A percentile compares a stretch with the other conserved stretches of the same genome.
Evolutionary conservation across 202 grass and related monocot species (phyloP).

Genomic region (Panicum hallii): DNA sequence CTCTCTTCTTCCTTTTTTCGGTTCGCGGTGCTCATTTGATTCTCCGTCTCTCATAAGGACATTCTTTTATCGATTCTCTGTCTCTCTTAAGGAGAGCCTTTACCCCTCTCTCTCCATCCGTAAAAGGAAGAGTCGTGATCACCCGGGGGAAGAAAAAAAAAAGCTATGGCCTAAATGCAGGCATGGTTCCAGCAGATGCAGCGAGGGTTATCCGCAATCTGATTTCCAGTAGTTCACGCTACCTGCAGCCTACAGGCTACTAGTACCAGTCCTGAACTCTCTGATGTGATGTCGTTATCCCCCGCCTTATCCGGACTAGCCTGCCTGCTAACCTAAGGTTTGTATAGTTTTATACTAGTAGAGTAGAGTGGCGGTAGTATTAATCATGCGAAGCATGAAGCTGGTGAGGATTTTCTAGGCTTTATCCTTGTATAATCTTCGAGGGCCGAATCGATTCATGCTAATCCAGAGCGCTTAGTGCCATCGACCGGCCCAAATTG

Average conservation of each 20-base stretch:
- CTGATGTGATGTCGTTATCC: neutral
- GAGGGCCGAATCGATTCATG: conserved; percentile 8
- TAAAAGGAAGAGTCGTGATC: conserved; percentile 21
- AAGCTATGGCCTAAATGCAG: neutral
- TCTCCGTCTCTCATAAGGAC: neutral
- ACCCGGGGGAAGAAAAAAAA: neutral
- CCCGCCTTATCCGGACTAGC: neutral
- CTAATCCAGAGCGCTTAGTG: conserved; percentile 42
- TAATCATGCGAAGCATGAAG: conserved; percentile 21
- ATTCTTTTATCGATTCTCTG: neutral
- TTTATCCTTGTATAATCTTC: conserved; percentile 21
- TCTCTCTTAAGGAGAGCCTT: neutral
- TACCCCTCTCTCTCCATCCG: neutral
- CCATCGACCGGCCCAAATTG: conserved; percentile 30
- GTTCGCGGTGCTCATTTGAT: conserved; percentile 7
- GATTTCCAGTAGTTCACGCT: neutral
- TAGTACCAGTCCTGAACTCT: conserved; percentile 1
- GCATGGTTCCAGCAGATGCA: neutral
- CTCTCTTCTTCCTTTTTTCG: neutral
- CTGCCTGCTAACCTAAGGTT: neutral
- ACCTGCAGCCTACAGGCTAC: conserved; percentile 4
- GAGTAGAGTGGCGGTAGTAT: neutral
- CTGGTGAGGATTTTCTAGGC: neutral
- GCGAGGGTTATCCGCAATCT: conserved; percentile 11
- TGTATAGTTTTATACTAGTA: neutral